Conservation (phyloP, 352 stramenopile species). For the Phytophthora megakarya region DNA sequence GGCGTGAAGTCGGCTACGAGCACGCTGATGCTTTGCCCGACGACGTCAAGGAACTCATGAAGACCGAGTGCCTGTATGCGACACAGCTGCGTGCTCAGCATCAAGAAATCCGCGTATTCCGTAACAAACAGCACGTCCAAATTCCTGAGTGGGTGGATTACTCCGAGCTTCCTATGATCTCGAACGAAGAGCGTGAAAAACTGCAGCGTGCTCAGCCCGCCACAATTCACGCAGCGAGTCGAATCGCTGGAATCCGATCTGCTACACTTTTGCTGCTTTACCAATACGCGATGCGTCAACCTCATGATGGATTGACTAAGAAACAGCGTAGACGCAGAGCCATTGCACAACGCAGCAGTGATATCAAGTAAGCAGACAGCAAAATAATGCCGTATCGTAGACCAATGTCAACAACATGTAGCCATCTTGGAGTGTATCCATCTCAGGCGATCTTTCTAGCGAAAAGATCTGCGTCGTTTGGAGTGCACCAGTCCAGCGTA, state of each 20-base stretch:
- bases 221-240: slow-evolving; percentile 95
- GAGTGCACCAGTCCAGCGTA: slow-evolving; percentile 7
- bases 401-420: slow-evolving; percentile 15
- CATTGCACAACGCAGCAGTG: slow-evolving; percentile 21
- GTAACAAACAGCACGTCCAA: slow-evolving; percentile 91
- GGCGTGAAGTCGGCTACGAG: slow-evolving; percentile 50
- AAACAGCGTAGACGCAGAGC: slow-evolving; percentile 36
- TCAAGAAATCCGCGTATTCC: slow-evolving; percentile 96
- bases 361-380: slow-evolving; percentile 11
- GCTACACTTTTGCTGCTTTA: slow-evolving; percentile 78
- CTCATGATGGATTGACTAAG: slow-evolving; percentile 28
- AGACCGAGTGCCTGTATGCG: slow-evolving; percentile 93
- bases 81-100: slow-evolving; percentile 93
- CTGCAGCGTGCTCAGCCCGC: slow-evolving; percentile 79
- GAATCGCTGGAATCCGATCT: slow-evolving; percentile 92
- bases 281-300: slow-evolving; percentile 67
- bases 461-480: slow-evolving; percentile 34
- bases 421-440: slow-evolving; percentile 24
- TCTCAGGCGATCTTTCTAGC: slow-evolving; percentile 19
- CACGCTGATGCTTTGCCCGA: slow-evolving; percentile 55
- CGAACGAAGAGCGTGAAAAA: slow-evolving; percentile 96
- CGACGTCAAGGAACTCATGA: slow-evolving; percentile 59
- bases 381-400: slow-evolving; percentile 9
- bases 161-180: slow-evolving; percentile 93
- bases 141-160: slow-evolving; percentile 96